Conservation (phyloP, 306 rosid species). For the Pachyrhizus erosus region DNA sequence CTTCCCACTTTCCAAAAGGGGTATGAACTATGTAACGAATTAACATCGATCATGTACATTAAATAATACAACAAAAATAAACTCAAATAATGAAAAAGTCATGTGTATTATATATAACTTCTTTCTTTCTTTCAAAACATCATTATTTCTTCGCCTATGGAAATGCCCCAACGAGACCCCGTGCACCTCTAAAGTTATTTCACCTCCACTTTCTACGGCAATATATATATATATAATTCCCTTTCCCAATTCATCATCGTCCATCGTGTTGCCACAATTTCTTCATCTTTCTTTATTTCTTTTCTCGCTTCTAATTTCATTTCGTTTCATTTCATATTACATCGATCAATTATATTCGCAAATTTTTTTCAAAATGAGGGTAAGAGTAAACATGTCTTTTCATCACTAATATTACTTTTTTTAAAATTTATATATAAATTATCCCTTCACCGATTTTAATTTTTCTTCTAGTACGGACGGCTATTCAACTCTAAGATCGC, state of each 20-base stretch:
- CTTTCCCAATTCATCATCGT: slow-evolving; percentile 30
- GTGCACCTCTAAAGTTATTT: slow-evolving; percentile 46
- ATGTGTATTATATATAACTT: background rate
- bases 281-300: background rate
- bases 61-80: slow-evolving; percentile 20
- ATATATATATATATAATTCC: slow-evolving; percentile 49
- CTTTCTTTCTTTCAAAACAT: slow-evolving; percentile 67
- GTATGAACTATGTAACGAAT: slow-evolving; percentile 61
- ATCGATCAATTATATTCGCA: no score
- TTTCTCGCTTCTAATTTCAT: background rate
- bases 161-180: slow-evolving; percentile 27
- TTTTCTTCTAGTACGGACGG: no score
- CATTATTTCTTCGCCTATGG: slow-evolving; percentile 53
- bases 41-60: background rate
- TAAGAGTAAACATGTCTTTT: no score
- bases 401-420: no score
- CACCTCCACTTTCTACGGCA: slow-evolving; percentile 79
- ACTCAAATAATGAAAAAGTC: slow-evolving; percentile 37
- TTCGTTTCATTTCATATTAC: no score
- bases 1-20: slow-evolving; percentile 75
- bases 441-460: no score
- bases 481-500: no score
- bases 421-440: no score
- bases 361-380: no score
- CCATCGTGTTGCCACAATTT: background rate